These are phyloP conservation scores for Phytophthora melonis DNA, from an alignment of 352 stramenopile species.

Conservation along the genomic window DNA sequence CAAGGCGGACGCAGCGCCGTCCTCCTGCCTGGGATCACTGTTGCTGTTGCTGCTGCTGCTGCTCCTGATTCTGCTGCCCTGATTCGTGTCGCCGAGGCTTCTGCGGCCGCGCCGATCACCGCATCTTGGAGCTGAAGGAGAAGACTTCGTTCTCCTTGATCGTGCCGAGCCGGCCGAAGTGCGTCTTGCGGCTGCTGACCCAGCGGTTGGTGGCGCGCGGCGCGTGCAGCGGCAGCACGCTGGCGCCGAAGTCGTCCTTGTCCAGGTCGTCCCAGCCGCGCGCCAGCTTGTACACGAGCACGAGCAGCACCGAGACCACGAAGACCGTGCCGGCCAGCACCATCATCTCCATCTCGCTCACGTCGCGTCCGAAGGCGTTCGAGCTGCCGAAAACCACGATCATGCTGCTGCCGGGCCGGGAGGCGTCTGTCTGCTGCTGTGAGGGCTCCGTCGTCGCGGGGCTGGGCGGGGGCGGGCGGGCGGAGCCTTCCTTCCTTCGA, in stretches of 20 bases:
- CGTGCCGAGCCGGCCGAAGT: conserved; percentile 74
- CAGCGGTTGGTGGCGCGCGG: conserved; percentile 64
- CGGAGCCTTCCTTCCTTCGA: conserved; percentile 3
- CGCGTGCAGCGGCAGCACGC: conserved; percentile 54
- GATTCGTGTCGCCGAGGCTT: too few relatives aligned
- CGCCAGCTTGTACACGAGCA: conserved; percentile 80
- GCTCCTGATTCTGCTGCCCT: background rate
- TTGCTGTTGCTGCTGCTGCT: background rate
- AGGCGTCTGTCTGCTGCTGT: conserved; percentile 10
- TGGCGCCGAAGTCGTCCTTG: conserved; percentile 50
- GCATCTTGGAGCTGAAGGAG: conserved; percentile 68
- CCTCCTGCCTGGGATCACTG: background rate
- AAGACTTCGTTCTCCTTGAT: conserved; percentile 79
- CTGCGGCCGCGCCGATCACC: conserved; percentile 37
- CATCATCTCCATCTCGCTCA: conserved; percentile 78
- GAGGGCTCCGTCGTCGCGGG: conserved; percentile 21
- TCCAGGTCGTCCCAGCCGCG: conserved; percentile 71
- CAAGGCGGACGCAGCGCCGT: conserved; percentile 1
- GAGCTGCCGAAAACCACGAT: conserved; percentile 78
- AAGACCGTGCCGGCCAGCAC: conserved; percentile 74
- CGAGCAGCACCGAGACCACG: conserved; percentile 75
- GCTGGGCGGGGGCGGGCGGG: background rate
- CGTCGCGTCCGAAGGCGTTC: conserved; percentile 76
- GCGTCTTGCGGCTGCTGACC: conserved; percentile 68
- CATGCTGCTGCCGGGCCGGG: conserved; percentile 41